Conservation (phyloP, 768 basidiomycete species). For the Russula sp. region DNA sequence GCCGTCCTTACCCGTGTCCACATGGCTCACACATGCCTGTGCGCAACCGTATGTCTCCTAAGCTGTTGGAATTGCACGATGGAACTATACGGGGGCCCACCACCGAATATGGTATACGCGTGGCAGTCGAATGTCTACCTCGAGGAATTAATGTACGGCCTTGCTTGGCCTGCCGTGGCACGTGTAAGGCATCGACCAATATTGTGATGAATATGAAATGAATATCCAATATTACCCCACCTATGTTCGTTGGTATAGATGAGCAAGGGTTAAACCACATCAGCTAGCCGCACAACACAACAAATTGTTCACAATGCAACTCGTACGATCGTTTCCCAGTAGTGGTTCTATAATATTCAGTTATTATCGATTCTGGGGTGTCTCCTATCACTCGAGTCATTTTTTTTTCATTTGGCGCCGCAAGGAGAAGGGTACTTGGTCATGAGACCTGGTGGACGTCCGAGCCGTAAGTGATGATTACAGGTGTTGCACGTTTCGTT, state of each 20-base stretch:
- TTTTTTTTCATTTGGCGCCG: conserved; percentile 25
- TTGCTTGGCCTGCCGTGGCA: not conserved
- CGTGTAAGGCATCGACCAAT: not conserved
- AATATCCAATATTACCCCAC: too few species aligned
- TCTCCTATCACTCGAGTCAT: conserved; percentile 23
- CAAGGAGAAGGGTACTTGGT: conserved; percentile 8
- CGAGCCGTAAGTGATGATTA: not conserved
- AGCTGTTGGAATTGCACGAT: conserved; percentile 15
- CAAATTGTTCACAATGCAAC: not conserved
- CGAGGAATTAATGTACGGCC: conserved; percentile 14
- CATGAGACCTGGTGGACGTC: conserved; percentile 15
- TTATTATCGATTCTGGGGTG: not conserved
- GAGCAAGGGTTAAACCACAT: not conserved
- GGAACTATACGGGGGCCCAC: not conserved
- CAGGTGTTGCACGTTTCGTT: conserved; percentile 1
- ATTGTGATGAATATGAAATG: too few species aligned
- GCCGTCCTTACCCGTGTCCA: not conserved
- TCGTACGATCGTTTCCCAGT: not conserved
- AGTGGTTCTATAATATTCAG: not conserved
- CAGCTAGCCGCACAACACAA: not conserved
- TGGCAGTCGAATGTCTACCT: conserved; percentile 17
- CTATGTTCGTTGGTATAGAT: too few species aligned
- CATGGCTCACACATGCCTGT: not conserved
- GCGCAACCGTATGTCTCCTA: not conserved
- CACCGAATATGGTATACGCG: not conserved